phyloP scores from a whole-genome alignment of 2,329 filamentous ascomycete species.

The Fusarium circinatum region DNA sequence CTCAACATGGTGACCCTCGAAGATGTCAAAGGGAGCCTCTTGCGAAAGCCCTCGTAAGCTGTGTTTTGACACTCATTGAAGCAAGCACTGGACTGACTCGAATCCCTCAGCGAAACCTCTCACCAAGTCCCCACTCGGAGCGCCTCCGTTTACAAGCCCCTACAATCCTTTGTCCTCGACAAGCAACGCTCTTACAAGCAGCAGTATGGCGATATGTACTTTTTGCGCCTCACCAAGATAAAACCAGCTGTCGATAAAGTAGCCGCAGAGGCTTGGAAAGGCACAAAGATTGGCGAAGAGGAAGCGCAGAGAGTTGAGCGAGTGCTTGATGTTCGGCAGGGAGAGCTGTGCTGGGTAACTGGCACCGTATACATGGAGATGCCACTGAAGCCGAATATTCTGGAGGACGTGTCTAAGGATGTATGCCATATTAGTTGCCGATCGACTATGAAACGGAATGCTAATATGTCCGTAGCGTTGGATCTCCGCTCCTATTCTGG shows the following conservation, averaged over 20 bases:
- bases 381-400: slow-evolving; percentile 92
- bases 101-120: slow-evolving; percentile 45
- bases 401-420: slow-evolving; percentile 95
- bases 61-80: background rate
- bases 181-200: slow-evolving; percentile 84
- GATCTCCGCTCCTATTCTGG: slow-evolving; percentile 82
- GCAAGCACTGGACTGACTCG: slow-evolving; percentile 1
- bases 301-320: slow-evolving; percentile 80
- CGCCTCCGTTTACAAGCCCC: slow-evolving; percentile 73
- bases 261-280: slow-evolving; percentile 80
- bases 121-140: slow-evolving; percentile 61
- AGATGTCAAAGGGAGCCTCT: slow-evolving; percentile 47
- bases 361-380: slow-evolving; percentile 98
- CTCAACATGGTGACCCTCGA: slow-evolving; percentile 50
- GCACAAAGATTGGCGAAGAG: slow-evolving; percentile 81
- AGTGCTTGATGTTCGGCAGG: slow-evolving; percentile 94
- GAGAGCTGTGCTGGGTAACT: slow-evolving; percentile 92
- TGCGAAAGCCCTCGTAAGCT: slow-evolving; percentile 49
- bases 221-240: slow-evolving; percentile 85
- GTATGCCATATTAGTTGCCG: slow-evolving; percentile 56
- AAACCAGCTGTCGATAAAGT: slow-evolving; percentile 83
- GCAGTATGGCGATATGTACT: slow-evolving; percentile 98
- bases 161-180: slow-evolving; percentile 78
- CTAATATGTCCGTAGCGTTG: slow-evolving; percentile 70
- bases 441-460: background rate